Base-by-base conservation (phyloP, 176 grass and related monocot genomes). In the Eleusine coracana region DNA sequence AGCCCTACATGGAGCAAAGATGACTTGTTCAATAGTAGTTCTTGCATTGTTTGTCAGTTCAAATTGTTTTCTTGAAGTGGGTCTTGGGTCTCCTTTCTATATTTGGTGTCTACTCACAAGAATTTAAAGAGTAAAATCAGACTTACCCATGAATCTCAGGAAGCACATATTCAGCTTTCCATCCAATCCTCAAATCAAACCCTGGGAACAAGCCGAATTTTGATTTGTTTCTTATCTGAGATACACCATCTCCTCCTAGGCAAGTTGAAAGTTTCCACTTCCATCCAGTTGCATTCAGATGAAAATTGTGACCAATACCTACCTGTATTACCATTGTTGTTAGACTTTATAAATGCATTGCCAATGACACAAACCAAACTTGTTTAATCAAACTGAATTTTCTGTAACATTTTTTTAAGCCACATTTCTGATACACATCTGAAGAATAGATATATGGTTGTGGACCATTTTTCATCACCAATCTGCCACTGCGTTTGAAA, bases 261-360 rank as follows among this genome's bases (percentile, higher is more conserved):
- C 86, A 90, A 55, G 92, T 95, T 50, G 96, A 93, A 83, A 93
- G 89, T 70, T 96, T 95, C 96, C 96, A 98, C 80, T 96, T 96
- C 96, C 96, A 98, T 44, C 91, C 93, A 49, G 80, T 92, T 41
- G 96, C 93, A 70, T 96, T 92, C 25, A 96, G 45, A 29, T 80
- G 93, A 84, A 81, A 98, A 77, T 87, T 98, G 80, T 98, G 96
- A 25, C 93, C 96, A 56, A 98, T 88, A 2, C 96, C 96, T 25
- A 98, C 93, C 91, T 95, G 90, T 12, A 46, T 68, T 48, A 70
- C 17, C 38, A 40, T 39, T 68, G 27, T 45, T 16, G 14, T 86
- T 42, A 87, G 39, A 78, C 49, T 38, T 21, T 21, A 68, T 0
- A 68, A 28, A 38, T 46, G 36, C 21, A 77, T 59, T 59, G 54